Conservation (phyloP, 2,329 filamentous ascomycete genomes). For the Rutstroemia sydowiana region DNA sequence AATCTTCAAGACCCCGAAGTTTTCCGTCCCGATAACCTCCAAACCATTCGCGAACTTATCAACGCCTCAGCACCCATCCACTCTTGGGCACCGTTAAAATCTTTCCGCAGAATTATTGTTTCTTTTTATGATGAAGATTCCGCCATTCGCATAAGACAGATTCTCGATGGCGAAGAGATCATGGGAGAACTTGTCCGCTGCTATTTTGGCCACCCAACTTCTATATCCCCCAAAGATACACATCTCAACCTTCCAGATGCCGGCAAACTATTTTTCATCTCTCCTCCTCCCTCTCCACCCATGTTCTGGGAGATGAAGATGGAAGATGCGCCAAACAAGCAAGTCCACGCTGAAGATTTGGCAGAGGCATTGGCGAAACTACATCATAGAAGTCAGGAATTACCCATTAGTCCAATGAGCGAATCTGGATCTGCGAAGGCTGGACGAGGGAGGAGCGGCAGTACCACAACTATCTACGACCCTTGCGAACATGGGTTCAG, state of each 20-base stretch:
- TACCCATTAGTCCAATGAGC: slow-evolving; percentile 38
- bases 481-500: slow-evolving; percentile 48
- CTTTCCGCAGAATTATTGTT: slow-evolving; percentile 73
- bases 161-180: slow-evolving; percentile 67
- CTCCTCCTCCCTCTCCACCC: slow-evolving; percentile 59
- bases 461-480: slow-evolving; percentile 59
- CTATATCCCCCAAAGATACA: slow-evolving; percentile 45
- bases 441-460: slow-evolving; percentile 45
- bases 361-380: slow-evolving; percentile 58
- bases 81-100: slow-evolving; percentile 73
- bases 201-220: slow-evolving; percentile 59
- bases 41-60: slow-evolving; percentile 66
- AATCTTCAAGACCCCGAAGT: slow-evolving; percentile 67
- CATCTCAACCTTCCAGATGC: slow-evolving; percentile 61
- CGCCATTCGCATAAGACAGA: slow-evolving; percentile 61
- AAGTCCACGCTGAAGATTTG: slow-evolving; percentile 61
- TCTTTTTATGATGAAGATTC: slow-evolving; percentile 67
- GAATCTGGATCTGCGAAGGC: slow-evolving; percentile 20
- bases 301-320: slow-evolving; percentile 62
- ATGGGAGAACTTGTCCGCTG: slow-evolving; percentile 63
- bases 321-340: slow-evolving; percentile 63
- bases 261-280: slow-evolving; percentile 68
- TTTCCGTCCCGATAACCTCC: slow-evolving; percentile 67
- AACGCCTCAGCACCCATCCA: slow-evolving; percentile 63
- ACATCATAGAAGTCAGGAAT: slow-evolving; percentile 37